Conservation (phyloP, 129 eudicot genomes). For the Glebionis coronaria region DNA sequence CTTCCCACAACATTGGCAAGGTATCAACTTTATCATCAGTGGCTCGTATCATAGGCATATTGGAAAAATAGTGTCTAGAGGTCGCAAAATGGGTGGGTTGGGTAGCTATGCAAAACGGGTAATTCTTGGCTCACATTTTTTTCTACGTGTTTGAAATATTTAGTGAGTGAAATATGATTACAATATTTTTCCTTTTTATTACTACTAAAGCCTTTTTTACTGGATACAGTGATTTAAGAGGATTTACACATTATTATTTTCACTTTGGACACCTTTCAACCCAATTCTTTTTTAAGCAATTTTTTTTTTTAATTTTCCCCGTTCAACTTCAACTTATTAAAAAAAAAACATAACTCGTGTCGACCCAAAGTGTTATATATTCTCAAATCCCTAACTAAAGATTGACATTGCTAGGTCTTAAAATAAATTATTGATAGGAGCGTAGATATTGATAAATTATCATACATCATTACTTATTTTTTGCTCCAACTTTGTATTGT, state of each 20-base stretch:
- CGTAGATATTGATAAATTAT: background rate
- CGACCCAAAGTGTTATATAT: background rate
- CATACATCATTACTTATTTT: conserved; percentile 11
- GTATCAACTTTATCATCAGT: conserved; percentile 37
- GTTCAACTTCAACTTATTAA: too few relatives aligned
- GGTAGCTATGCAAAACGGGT: background rate
- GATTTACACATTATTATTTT: background rate
- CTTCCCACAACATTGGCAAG: conserved; percentile 96
- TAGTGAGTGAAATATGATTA: background rate
- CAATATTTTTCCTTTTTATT: background rate
- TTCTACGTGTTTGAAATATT: background rate
- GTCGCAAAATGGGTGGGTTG: background rate
- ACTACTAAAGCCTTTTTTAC: background rate
- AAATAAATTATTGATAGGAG: conserved; percentile 4
- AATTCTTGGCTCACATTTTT: background rate
- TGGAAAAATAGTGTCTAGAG: conserved; percentile 10
- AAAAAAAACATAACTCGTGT: background rate
- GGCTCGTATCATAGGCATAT: conserved; percentile 3
- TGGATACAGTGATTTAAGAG: background rate
- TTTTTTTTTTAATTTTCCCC: background rate
- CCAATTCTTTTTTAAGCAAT: background rate
- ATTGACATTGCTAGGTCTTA: conserved; percentile 1
- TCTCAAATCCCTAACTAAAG: background rate
- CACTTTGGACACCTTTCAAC: background rate
- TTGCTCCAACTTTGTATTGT: conserved; percentile 6